Evolutionary conservation across 2,329 filamentous ascomycete genomes (phyloP), one percentile per base, ranked within the genome.

Genomic region (Phyllachora maydis): DNA sequence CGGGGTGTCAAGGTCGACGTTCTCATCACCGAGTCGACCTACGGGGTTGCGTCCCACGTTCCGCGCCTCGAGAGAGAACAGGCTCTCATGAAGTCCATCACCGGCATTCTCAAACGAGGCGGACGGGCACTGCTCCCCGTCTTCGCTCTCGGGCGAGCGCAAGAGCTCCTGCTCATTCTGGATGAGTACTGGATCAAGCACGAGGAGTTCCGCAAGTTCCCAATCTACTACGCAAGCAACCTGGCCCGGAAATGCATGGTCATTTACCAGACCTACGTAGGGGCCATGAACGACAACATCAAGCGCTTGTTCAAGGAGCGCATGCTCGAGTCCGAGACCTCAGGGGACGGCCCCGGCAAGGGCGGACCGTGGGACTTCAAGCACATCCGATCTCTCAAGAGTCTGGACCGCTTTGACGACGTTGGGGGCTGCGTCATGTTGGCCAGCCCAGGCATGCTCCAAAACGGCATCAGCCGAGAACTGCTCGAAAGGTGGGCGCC

Each of bases 241-340:
- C 65, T 95, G 19, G 88, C 88, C 1, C 62, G 85, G 31, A 88
- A 92, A 48, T 98, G 88, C 52, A 98, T 98, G 88, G 67, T 93
- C 15, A 82, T 95, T 4, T 98, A 98, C 43, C 88, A 95, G 45
- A 98, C 88, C 2, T 98, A 95, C 39, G 81, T 95, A 23, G 81
- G 83, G 23, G 82, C 83, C 26, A 98, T 98, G 88, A 98, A 98
- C 44, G 85, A 95, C 41, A 95, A 93, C 39, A 95, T 98, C 55
- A 93, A 92, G 46, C 68, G 79, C 8, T 64, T 92, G n/a, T 93
- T 93, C 49, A 65, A 76, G 25, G 82, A 90, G 46, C 70, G 81
- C 22, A 90, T 92, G 68, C 81, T 79, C 4, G 81, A 91, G 43
- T 78, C 81, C 7, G 79, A 91, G 43, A 73, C 75, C 1, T 71